Base-by-base conservation (phyloP, 495 filamentous ascomycete genomes). In the Penicillium pancosmium region DNA sequence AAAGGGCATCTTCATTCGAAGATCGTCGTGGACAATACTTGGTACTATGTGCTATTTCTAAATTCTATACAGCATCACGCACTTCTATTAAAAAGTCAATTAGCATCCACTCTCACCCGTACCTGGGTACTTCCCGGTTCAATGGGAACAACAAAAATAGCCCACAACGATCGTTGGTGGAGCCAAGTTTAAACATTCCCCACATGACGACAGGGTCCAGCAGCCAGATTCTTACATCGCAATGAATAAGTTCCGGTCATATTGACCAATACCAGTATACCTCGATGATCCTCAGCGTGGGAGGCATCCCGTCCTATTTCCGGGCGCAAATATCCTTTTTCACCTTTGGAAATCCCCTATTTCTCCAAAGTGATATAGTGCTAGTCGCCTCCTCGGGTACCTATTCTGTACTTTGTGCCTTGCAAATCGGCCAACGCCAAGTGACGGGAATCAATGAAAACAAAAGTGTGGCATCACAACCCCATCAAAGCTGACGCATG, bases 111-210 rank as follows among this genome's bases (percentile, higher is more conserved):
- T 9, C 54, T 53, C 44, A 57, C 16, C 41, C 34, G 25, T 51
- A 46, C 47, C 21, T 41, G 51, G 15, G n/a, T 9, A 13, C 49
- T 18, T 31, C 25, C 55, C 57, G 63, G 47, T 57, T 55, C 23
- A 55, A 52, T 25, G 50, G 55, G 7, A 13, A 5, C 50, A 38
- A 59, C 50, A 61, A 55, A 66, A 66, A 66, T 60, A 66, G 50
- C 31, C 16, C 16, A 4, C 18, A 19, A 18, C 55, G 27, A 4
- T 51, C 38, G 57, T 66, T 68, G 66, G 66, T 21, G 21, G 43
- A 55, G 13, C 10, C n/a, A 38, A 25, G 25, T 40, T 34, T 35
- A 16, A 4, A 50, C 59, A 54, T 62, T 63, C 49, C 31, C 11
- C 41, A 19, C 36, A 47, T 52, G 54, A 49, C 46, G 46, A 5